Evolutionary conservation across 306 rosid genomes (phyloP), one percentile per base, ranked within the genome.

Genomic region (Comarum palustre): DNA sequence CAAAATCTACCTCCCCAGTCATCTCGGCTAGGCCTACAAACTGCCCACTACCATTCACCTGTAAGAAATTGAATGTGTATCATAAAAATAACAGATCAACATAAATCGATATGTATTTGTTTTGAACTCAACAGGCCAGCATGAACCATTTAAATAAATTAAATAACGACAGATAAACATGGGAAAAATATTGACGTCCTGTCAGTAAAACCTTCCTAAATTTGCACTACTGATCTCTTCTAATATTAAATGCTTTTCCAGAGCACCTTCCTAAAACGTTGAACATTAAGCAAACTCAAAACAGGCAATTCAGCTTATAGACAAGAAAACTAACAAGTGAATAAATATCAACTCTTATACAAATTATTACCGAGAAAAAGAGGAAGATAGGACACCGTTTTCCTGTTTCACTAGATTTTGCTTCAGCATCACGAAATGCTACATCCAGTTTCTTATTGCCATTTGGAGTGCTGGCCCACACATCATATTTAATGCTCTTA

Each of bases 21-120:
- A 92, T 92, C 84, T 90, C 96, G 10, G 98, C 95, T 42, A 90
- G 81, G 51, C 98, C 98, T 32, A 90, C 85, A 81, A 92, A 92
- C 83, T 92, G 98, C 36, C 92, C 82, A 38, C 98, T 92, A 32
- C 85, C 85, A 77, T 92, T 92, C 31, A 92, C 98, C 98, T 92
- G 84, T 57, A 41, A 51, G 55, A 66, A 13, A 52, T 39, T 34
- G 11, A 20, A 29, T 32, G 14, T 3, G 42, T 1, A 48, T 6
- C 65, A 2, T 72, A 39, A 22, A 24, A 50, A 69, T 39, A 79
- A 72, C 43, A 54, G 8, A 24, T 3, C 2, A 38, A 38, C 16
- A 71, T 12, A 39, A 39, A 41, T 9, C 13, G 27, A 58, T 4
- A 19, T 17, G 41, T 9, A 31, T 17, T 19, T 29, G 43, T 19